Evolutionary conservation across 2,329 filamentous ascomycete genomes (phyloP).

Genomic region (Ambrosiella beaveri): DNA sequence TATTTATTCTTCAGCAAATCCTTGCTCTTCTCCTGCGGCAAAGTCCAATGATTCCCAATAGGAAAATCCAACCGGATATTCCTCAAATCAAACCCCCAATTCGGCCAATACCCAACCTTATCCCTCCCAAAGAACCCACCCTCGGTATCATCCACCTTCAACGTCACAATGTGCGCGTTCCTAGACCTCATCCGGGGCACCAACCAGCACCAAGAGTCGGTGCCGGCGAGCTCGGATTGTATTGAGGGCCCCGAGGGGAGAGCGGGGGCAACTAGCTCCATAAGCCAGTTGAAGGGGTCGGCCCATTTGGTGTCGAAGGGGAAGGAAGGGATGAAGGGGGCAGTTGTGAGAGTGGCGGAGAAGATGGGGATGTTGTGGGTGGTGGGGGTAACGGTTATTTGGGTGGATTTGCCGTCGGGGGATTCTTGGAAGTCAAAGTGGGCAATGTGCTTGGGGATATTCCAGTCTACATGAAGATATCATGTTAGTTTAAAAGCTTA

Average conservation of each 20-base stretch:
- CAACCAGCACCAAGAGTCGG: slow-evolving; percentile 28
- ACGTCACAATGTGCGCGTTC: background rate
- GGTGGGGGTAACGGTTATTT: slow-evolving; percentile 27
- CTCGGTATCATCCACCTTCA: background rate
- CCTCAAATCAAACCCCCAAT: background rate
- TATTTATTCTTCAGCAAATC: background rate
- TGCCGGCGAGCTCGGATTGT: slow-evolving; percentile 28
- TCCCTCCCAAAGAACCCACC: slow-evolving; percentile 13
- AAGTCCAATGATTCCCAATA: background rate
- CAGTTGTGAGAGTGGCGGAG: slow-evolving; percentile 26
- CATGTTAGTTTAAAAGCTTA: background rate
- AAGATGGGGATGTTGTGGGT: slow-evolving; percentile 27
- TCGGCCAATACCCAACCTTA: background rate
- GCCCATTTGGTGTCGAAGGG: slow-evolving; percentile 25
- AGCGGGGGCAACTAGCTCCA: slow-evolving; percentile 31
- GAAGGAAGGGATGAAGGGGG: slow-evolving; percentile 26
- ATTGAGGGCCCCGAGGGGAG: slow-evolving; percentile 25
- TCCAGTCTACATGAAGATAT: slow-evolving; percentile 27
- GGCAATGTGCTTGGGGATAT: slow-evolving; percentile 38
- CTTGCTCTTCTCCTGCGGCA: background rate
- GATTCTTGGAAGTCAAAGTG: slow-evolving; percentile 28
- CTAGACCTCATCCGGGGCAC: slow-evolving; percentile 15
- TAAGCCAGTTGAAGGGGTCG: slow-evolving; percentile 25
- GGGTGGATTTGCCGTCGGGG: slow-evolving; percentile 20
- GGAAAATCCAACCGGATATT: slow-evolving; percentile 2